Base-by-base conservation (phyloP, 192 early-diverging fungal species). In the Rhizophagus sp. region DNA sequence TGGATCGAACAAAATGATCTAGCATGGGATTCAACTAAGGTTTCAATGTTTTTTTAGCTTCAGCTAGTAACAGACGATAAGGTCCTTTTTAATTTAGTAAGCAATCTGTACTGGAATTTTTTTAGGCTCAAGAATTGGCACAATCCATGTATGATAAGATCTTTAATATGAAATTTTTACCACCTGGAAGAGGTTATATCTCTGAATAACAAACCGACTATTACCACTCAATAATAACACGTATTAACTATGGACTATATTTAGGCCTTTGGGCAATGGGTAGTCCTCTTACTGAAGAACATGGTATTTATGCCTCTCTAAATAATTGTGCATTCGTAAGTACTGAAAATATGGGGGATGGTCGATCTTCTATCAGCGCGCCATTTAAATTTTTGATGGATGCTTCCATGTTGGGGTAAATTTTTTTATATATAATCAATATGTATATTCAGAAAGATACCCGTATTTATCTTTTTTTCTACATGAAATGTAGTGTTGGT, bases 321-420 rank as follows among this genome's bases (percentile, higher is more conserved):
- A 88, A 88, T 73, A 88, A 87, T 80, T 88, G 87, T 61, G 87
- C 87, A 0, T 88, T 88, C 80, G 85, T 88, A 13, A 82, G 82
- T 33, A 88, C 87, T n/a, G 71, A 79, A 30, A 68, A 57, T n/a
- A 88, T 88, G 87, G 85, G 85, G 85, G 85, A 87, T 57, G 65
- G 25, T 30, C 19, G 72, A 9, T 39, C 47, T 57, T 57, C 52
- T 22, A 57, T 57, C 13, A 57, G 82, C n/a, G 30, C 64, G 22
- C 85, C 87, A 62, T 88, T 88, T 73, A 72, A 57, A 12, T 88
- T 88, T 41, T 70, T 88, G 41, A 87, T 88, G 84, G 87, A 88
- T 39, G 85, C 87, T 1, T 66, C 82, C 2, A 88, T 88, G 87
- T 80, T 88, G 15, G 87, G 82, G 83, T 83, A 52, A 44, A 34